phyloP scores from a whole-genome alignment of 495 filamentous ascomycete genomes.

The Penicillium lagena region DNA sequence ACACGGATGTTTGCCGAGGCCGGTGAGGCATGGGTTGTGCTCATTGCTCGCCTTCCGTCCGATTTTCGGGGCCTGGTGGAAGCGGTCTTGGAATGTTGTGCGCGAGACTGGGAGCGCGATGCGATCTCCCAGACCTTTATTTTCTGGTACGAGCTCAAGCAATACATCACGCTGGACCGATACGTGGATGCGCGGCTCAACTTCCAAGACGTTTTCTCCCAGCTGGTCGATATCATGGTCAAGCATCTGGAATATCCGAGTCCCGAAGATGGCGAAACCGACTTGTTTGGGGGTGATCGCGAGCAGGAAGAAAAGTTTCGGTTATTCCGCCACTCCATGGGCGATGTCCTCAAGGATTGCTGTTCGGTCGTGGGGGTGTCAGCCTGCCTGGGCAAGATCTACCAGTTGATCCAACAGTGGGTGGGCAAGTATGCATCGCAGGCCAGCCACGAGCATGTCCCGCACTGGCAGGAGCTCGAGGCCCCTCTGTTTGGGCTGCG shows the following conservation, averaged over 20 bases:
- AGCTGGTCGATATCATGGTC: slow-evolving; percentile 89
- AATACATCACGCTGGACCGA: slow-evolving; percentile 82
- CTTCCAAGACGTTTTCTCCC: slow-evolving; percentile 72
- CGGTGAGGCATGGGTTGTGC: slow-evolving; percentile 86
- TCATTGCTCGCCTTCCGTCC: slow-evolving; percentile 74
- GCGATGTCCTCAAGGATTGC: slow-evolving; percentile 95
- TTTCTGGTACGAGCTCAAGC: slow-evolving; percentile 99
- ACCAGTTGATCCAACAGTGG: slow-evolving; percentile 79
- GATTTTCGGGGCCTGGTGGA: slow-evolving; percentile 86
- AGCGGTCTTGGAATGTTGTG: slow-evolving; percentile 82
- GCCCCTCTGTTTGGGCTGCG: slow-evolving; percentile 92
- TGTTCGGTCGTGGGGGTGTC: slow-evolving; percentile 92
- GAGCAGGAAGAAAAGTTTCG: slow-evolving; percentile 97
- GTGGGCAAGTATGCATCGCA: slow-evolving; percentile 72
- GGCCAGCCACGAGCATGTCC: slow-evolving; percentile 66
- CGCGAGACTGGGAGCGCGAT: slow-evolving; percentile 78
- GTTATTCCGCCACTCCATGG: slow-evolving; percentile 94
- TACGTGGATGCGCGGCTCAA: slow-evolving; percentile 75
- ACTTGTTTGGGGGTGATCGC: slow-evolving; percentile 91
- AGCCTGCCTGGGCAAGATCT: slow-evolving; percentile 83
- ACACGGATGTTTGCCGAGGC: slow-evolving; percentile 89
- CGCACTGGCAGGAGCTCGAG: slow-evolving; percentile 93
- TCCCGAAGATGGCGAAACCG: slow-evolving; percentile 68
- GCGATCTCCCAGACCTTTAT: slow-evolving; percentile 86
- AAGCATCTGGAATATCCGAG: slow-evolving; percentile 83